phyloP scores from a whole-genome alignment of 257 asterid species.

The Leonotis leonurus region DNA sequence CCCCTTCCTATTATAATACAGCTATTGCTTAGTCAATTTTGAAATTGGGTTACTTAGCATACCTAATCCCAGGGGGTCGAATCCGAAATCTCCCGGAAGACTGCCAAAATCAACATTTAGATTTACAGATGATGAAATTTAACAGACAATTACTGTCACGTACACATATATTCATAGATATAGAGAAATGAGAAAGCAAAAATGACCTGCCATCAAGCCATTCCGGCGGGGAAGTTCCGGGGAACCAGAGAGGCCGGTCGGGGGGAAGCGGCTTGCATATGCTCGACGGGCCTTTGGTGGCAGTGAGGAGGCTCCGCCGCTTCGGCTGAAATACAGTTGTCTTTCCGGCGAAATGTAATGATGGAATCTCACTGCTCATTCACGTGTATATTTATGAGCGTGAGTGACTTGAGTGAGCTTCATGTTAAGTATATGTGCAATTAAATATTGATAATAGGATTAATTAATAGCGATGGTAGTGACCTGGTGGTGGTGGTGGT shows the following conservation, averaged over 20 bases:
- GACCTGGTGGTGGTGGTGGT: conserved; percentile 32
- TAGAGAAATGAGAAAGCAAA: too few species aligned
- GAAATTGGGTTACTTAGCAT: too few species aligned
- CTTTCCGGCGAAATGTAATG: conserved; percentile 10
- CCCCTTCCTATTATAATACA: too few species aligned
- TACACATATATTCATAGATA: too few species aligned
- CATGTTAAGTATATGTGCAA: neutral
- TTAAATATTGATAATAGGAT: neutral
- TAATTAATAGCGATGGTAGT: neutral
- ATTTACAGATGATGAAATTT: neutral
- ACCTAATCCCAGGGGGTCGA: conserved; percentile 87
- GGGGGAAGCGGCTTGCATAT: conserved; percentile 84
- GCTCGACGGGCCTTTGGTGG: conserved; percentile 68
- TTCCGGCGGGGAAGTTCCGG: conserved; percentile 79
- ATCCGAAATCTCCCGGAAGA: conserved; percentile 90
- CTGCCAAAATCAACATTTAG: conserved; percentile 25
- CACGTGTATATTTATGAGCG: too few species aligned
- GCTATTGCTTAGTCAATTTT: too few species aligned
- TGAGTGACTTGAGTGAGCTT: neutral
- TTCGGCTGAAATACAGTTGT: conserved; percentile 11
- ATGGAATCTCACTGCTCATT: conserved; percentile 19
- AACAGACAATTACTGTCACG: neutral
- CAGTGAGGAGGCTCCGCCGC: conserved; percentile 27
- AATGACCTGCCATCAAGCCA: conserved; percentile 83
- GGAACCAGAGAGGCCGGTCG: conserved; percentile 88